These are phyloP conservation scores for Kalmanozyma brasiliensis DNA, from an alignment of 1,284 basidiomycete species.

Conservation along the genomic window DNA sequence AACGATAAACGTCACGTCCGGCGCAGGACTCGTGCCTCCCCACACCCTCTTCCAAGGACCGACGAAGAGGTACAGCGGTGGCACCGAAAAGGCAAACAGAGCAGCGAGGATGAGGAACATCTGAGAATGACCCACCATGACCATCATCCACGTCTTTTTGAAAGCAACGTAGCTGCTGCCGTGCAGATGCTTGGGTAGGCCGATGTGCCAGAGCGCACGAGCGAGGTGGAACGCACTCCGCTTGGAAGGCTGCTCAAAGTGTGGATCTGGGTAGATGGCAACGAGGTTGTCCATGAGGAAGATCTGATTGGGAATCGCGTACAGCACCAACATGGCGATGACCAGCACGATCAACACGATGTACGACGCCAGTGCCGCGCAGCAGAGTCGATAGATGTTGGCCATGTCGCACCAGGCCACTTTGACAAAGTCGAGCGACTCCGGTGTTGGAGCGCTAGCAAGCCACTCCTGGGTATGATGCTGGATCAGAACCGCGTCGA, in stretches of 20 bases:
- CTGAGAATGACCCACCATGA: conserved; percentile 12
- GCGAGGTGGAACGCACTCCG: background rate
- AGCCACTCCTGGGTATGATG: conserved; percentile 13
- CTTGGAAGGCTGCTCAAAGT: background rate
- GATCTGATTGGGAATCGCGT: conserved; percentile 21
- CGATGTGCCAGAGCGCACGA: conserved; percentile 9
- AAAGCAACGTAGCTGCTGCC: conserved; percentile 12
- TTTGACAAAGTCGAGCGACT: background rate
- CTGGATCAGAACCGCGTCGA: background rate
- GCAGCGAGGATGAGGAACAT: conserved; percentile 2
- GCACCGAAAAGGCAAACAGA: background rate
- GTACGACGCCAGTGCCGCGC: conserved; percentile 9
- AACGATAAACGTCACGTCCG: conserved; percentile 16
- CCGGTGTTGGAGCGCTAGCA: conserved; percentile 2
- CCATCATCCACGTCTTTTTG: conserved; percentile 30
- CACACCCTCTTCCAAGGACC: conserved; percentile 4
- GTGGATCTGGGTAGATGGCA: conserved; percentile 13
- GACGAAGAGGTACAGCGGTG: conserved; percentile 5
- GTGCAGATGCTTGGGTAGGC: conserved; percentile 3
- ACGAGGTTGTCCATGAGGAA: conserved; percentile 19
- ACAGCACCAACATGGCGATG: conserved; percentile 2
- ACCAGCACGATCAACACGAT: conserved; percentile 4
- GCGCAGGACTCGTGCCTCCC: background rate
- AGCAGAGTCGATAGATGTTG: conserved; percentile 19
- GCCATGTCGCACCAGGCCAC: background rate